Evolutionary conservation across 306 rosid genomes (phyloP), one percentile per base, ranked within the genome.

Genomic region (Cicer pinnatifidum): DNA sequence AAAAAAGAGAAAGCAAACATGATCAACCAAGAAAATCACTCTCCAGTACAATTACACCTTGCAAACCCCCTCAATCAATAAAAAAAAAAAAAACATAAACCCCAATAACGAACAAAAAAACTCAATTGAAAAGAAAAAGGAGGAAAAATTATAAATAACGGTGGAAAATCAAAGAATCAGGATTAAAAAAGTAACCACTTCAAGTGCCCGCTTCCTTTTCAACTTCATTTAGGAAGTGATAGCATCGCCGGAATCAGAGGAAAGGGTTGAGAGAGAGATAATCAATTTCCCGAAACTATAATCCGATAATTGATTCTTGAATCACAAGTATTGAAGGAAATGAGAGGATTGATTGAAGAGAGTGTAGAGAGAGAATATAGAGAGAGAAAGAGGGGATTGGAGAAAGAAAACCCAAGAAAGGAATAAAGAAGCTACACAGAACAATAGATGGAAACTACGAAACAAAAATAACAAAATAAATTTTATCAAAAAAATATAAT

Each of bases 131-230:
- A 37, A 66, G 0, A 3, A 54, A 40, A 17, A 1, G 0, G 1
- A 6, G 0, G 3, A 40, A 69, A 16, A 45, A 51, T 38, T 57
- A 44, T 7, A 28, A 75, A 8, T 15, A 45, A 51, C 58, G 44
- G 47, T 6, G 23, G 58, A 60, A 44, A 57, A 52, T 50, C 1
- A 13, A 46, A 38, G 10, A 69, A 69, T 64, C 67, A 3, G 17
- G 19, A 12, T 16, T 41, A 7, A 54, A 9, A 74, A 51, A 83
- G 94, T 84, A 13, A 94, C 99, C 99, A 94, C 99, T 94, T 91
- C 97, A 20, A 91, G 90, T 82, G 97, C 93, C 83, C 96, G 87
- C 86, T 93, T 88, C 8, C 96, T 81, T 75, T 88, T 91, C 51
- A 94, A 82, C 92, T 94, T 94, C 99, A 94, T 94, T 48, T 78